Conservation (phyloP, 352 stramenopile species). For the Phytophthora agathidicida region DNA sequence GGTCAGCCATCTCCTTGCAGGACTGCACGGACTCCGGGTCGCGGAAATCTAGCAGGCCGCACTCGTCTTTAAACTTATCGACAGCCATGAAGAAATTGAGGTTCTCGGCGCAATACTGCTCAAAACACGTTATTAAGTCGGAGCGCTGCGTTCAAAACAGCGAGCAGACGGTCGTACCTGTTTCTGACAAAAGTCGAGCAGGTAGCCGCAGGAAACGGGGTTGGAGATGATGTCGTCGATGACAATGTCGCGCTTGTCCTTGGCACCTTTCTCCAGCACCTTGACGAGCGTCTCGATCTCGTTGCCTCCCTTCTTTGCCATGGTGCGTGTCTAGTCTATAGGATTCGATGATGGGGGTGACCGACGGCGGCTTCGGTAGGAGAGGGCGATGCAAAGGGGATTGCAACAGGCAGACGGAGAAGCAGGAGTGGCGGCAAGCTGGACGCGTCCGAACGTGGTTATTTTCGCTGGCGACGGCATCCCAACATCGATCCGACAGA, state of each 20-base stretch:
- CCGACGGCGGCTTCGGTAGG: neutral
- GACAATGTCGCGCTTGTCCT: slow-evolving; percentile 80
- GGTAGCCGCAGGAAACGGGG: slow-evolving; percentile 82
- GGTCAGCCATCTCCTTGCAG: slow-evolving; percentile 85
- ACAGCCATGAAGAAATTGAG: slow-evolving; percentile 90
- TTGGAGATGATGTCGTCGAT: slow-evolving; percentile 90
- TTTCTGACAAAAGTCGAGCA: slow-evolving; percentile 90
- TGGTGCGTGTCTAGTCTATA: too few species aligned
- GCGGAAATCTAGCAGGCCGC: slow-evolving; percentile 76
- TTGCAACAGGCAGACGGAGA: slow-evolving; percentile 32
- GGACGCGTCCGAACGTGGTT: slow-evolving; percentile 13
- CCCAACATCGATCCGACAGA: slow-evolving; percentile 17
- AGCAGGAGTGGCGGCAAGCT: slow-evolving; percentile 19
- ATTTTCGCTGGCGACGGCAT: slow-evolving; percentile 25
- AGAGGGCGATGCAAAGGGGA: slow-evolving; percentile 1
- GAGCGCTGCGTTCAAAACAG: too few species aligned
- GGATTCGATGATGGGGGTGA: too few species aligned
- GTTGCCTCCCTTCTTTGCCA: slow-evolving; percentile 76
- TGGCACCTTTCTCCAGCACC: slow-evolving; percentile 68
- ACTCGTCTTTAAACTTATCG: slow-evolving; percentile 88
- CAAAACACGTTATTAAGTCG: neutral
- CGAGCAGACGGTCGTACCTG: slow-evolving; percentile 49
- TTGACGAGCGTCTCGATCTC: slow-evolving; percentile 72
- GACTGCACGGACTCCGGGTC: slow-evolving; percentile 80
- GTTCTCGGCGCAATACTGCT: slow-evolving; percentile 83